A percentile compares a stretch with the other conserved stretches of the same genome.
phyloP scores from a whole-genome alignment of 1,284 basidiomycete species.

The Quambalaria eucalypti region DNA sequence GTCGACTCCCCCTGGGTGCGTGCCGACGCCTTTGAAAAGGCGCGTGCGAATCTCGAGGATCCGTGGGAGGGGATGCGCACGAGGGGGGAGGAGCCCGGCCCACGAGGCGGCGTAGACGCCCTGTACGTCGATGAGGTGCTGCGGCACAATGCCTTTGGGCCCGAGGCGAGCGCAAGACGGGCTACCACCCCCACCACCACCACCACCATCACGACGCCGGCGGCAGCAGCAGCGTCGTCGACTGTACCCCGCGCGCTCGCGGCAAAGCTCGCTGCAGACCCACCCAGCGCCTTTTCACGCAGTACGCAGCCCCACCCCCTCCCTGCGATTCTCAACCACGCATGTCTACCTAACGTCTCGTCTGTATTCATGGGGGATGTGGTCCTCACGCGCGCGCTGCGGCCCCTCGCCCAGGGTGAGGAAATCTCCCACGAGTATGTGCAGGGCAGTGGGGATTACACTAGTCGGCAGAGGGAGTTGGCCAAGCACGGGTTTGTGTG shows the following conservation, averaged over 20 bases:
- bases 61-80: neutral
- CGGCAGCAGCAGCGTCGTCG: neutral
- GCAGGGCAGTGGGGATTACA: conserved; percentile 34
- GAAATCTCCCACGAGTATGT: conserved; percentile 47
- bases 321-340: conserved; percentile 44
- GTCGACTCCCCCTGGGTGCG: conserved; percentile 1
- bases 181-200: neutral
- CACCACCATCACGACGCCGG: neutral
- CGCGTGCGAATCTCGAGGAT: neutral
- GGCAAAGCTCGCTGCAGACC: neutral
- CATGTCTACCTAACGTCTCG: conserved; percentile 43
- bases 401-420: conserved; percentile 27
- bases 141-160: conserved; percentile 45
- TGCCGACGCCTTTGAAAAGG: neutral
- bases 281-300: conserved; percentile 13
- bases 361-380: conserved; percentile 43
- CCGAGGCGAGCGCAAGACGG: conserved; percentile 16
- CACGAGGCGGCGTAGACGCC: conserved; percentile 15
- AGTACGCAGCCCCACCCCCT: conserved; percentile 45
- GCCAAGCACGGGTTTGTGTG: conserved; percentile 43
- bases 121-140: conserved; percentile 44
- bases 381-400: conserved; percentile 39
- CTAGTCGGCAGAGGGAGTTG: conserved; percentile 24
- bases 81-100: neutral
- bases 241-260: neutral